Base-by-base conservation (phyloP, 2,329 filamentous ascomycete species). In the Aspergillus novofumigatus region DNA sequence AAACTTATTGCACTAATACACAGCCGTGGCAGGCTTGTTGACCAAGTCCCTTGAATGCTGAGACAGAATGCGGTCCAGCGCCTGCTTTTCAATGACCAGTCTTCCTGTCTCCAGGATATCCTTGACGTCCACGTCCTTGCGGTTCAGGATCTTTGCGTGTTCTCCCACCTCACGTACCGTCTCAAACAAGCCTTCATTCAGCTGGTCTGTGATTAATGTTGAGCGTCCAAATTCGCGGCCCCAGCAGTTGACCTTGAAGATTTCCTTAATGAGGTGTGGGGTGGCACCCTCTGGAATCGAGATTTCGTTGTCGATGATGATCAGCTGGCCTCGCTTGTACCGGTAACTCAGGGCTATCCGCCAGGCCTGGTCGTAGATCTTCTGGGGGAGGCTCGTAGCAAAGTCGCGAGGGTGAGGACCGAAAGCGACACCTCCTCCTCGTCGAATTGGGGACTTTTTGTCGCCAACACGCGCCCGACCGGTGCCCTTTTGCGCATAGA, bases 301-400 rank as follows among this genome's bases (percentile, higher is more conserved):
- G 60, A 96, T 83, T 62, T 92, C 86, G 68, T 91, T 88, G 69
- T 93, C 87, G 67, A 94, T 87, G 45, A 99, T 85, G 63, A 97
- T 80, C 67, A 99, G 79, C 78, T 97, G 91, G 51, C 92, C 94
- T 64, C 87, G 86, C 63, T 88, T 83, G 77, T 94, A 97, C 59
- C 94, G 86, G 79, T 96, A 96, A 69, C 89, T 94, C 63, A 99
- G 82, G 10, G 94, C 94, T 47, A 90, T 97, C 71, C 94, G 86
- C 91, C 91, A 97, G 9, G 94, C 94, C 67, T 95, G 82, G 76
- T 97, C 92, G 78, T 99, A 99, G 50, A 96, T 85, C 79, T 97
- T 97, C 71, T 83, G 83, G 67, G 89, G 92, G 55, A 99, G 81
- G 17, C 83, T 83, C 23, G 92, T 95, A 59, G 85, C 85, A 71